Evolutionary conservation across 2,329 filamentous ascomycete genomes (phyloP), one percentile per base, ranked within the genome.

Genomic region (Colletotrichum cordylinicola): DNA sequence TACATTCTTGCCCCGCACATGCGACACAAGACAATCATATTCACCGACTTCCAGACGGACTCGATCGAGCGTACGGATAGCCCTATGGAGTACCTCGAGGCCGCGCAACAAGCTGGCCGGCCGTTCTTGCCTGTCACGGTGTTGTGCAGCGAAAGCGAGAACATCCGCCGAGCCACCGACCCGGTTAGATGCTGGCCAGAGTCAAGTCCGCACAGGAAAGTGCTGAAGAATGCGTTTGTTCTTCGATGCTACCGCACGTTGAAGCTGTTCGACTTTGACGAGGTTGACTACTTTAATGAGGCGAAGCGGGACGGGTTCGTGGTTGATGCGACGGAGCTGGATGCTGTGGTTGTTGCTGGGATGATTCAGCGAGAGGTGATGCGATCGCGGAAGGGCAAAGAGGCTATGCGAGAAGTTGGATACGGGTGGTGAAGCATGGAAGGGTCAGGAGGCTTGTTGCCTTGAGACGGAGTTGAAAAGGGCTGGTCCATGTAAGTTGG

Each of bases 381-480:
- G 43, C 1, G 10, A n/a, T 48, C 6, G 43, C n/a, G 43, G 43
- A 48, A 48, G 12, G 43, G 43, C 8, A 48, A 48, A n/a, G n/a
- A 21, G 43, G 43, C 10, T 1, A 7, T 48, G 43, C n/a, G 2
- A 21, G n/a, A 48, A 13, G 10, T 48, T 48, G 43, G n/a, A 48
- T 48, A 0, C 6, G n/a, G 6, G 3, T 8, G 43, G n/a, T 21
- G 2, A 48, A n/a, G 9, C 9, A 43, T 6, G 18, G 18, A 10
- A n/a, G 39, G 9, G 0, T 0, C 18, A 12, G 18, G 39, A n/a
- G 4, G 2, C 1, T 6, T n/a, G n/a, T n/a, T n/a, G n/a, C n/a
- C n/a, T n/a, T n/a, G n/a, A n/a, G n/a, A n/a, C n/a, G n/a, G n/a
- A n/a, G n/a, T n/a, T n/a, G n/a, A n/a, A n/a, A n/a, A n/a, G n/a